These are phyloP conservation scores for Dryadomyces sulphureus DNA, from an alignment of 2,329 filamentous ascomycete species.

Conservation along the genomic window DNA sequence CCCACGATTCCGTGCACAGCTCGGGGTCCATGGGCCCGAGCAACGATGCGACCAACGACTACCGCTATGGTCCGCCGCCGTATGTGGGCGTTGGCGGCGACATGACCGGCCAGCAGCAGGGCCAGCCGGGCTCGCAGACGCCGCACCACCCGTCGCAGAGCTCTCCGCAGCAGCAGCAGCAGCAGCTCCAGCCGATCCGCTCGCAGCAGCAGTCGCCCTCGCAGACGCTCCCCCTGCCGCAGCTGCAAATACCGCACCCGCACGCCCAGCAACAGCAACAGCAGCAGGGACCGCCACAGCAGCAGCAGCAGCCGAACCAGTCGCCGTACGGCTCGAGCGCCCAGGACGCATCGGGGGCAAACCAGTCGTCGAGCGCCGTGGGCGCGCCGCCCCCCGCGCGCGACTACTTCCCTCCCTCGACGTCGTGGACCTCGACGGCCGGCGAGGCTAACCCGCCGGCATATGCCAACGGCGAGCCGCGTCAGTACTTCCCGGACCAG, in stretches of 20 bases:
- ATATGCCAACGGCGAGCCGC: conserved; percentile 27
- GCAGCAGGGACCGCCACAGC: not conserved
- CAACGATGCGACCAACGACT: conserved; percentile 36
- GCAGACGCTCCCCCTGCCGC: not conserved
- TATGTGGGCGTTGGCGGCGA: conserved; percentile 22
- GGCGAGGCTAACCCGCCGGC: conserved; percentile 29
- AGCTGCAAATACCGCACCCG: not conserved
- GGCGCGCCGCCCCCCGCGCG: conserved; percentile 18
- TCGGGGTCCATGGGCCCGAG: conserved; percentile 26
- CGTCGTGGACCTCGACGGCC: conserved; percentile 36
- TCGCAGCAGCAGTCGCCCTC: not conserved
- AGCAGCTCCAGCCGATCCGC: conserved; percentile 7
- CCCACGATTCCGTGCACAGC: conserved; percentile 39
- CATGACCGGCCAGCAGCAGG: conserved; percentile 19
- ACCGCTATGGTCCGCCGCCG: conserved; percentile 37
- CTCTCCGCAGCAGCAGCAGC: conserved; percentile 1
- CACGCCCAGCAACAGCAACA: not conserved
- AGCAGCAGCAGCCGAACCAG: conserved; percentile 8
- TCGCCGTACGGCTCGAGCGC: conserved; percentile 3
- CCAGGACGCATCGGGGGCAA: conserved; percentile 6
- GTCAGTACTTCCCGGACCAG: conserved; percentile 35
- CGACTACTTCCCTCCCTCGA: conserved; percentile 39
- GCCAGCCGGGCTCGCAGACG: not conserved
- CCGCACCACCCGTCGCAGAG: conserved; percentile 1
- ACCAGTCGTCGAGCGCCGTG: conserved; percentile 12